A percentile compares a stretch with the other conserved stretches of the same genome.
Evolutionary conservation across 2,329 filamentous ascomycete species (phyloP).

Genomic region (Lasiodiplodia citricola): DNA sequence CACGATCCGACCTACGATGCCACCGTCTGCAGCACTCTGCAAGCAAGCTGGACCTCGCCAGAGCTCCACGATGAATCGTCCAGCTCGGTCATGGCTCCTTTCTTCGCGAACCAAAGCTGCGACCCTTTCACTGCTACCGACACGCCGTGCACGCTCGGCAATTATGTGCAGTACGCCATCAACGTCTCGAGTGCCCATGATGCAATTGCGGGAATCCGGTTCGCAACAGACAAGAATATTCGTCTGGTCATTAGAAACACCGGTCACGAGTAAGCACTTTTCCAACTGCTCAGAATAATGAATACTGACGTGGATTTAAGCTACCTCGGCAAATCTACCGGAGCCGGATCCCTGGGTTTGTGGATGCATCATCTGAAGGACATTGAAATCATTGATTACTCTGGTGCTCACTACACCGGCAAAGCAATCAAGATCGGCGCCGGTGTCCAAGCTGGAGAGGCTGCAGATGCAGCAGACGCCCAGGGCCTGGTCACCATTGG

Average conservation of each 20-base stretch:
- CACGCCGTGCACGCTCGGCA: not conserved
- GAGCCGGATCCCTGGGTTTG: conserved; percentile 40
- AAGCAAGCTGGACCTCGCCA: conserved; percentile 36
- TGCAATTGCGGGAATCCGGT: conserved; percentile 32
- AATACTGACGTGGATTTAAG: not conserved
- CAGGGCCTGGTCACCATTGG: conserved; percentile 34
- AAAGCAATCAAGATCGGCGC: conserved; percentile 39
- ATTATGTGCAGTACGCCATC: not conserved
- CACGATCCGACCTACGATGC: conserved; percentile 45
- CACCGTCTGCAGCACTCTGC: conserved; percentile 28
- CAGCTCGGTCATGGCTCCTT: conserved; percentile 19
- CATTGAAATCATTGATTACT: conserved; percentile 39
- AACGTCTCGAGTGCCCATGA: conserved; percentile 26
- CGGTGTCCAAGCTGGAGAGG: conserved; percentile 40
- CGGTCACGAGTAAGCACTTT: conserved; percentile 40
- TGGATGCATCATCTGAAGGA: conserved; percentile 45
- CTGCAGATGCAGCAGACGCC: conserved; percentile 33
- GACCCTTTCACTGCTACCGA: not conserved
- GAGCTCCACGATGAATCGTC: conserved; percentile 5
- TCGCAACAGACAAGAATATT: conserved; percentile 40
- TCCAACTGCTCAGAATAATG: not conserved
- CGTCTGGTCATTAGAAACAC: conserved; percentile 45
- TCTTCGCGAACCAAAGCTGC: conserved; percentile 26
- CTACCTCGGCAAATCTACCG: conserved; percentile 41
- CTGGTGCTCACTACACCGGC: conserved; percentile 33